Conservation (phyloP, 345 rosid genomes). For the Cardamine chenopodiifolia region DNA sequence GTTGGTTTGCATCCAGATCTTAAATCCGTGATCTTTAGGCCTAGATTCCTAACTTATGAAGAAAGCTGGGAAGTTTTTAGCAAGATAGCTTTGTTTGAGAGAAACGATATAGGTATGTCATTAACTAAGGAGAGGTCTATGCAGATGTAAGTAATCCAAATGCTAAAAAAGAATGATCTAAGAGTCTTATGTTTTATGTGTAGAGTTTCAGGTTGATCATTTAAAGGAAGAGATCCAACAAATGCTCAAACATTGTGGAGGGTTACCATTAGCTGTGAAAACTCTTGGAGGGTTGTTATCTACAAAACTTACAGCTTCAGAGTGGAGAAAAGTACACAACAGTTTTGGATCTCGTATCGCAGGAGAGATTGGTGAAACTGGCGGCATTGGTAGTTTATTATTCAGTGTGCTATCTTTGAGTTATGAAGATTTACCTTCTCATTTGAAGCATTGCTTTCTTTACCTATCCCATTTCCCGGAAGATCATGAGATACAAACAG, state of each 20-base stretch:
- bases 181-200: not conserved
- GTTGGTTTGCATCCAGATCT: slow-evolving; percentile 38
- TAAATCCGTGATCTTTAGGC: slow-evolving; percentile 16
- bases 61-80: slow-evolving; percentile 51
- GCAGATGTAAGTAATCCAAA: not conserved
- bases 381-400: not conserved
- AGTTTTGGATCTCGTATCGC: slow-evolving; percentile 3
- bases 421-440: slow-evolving; percentile 35
- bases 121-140: not conserved
- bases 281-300: not conserved
- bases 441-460: slow-evolving; percentile 26
- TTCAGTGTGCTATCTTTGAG: slow-evolving; percentile 30
- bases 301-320: not conserved
- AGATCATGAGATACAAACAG: slow-evolving; percentile 44
- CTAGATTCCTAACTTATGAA: slow-evolving; percentile 5
- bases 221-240: not conserved
- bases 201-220: not conserved
- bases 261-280: slow-evolving; percentile 9
- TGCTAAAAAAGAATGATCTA: not conserved
- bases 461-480: slow-evolving; percentile 32
- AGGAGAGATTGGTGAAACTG: slow-evolving; percentile 2
- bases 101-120: slow-evolving; percentile 37
- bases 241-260: slow-evolving; percentile 2
- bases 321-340: slow-evolving; percentile 24
- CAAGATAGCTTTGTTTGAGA: slow-evolving; percentile 35